phyloP scores from a whole-genome alignment of 768 basidiomycete genomes.

The Mycena polygramma region DNA sequence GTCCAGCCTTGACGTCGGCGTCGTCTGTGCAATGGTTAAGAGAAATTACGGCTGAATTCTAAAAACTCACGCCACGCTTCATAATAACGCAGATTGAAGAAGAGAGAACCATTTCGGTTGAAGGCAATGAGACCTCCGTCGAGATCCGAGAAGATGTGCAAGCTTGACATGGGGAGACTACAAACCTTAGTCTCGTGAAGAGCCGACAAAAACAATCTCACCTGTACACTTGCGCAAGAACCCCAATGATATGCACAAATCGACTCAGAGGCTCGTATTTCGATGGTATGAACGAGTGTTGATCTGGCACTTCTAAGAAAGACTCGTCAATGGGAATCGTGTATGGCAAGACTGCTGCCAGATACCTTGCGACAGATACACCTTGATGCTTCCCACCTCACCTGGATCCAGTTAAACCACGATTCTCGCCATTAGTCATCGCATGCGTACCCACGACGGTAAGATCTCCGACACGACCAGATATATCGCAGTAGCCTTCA shows the following conservation, averaged over 20 bases:
- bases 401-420: conserved; percentile 51
- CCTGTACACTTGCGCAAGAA: conserved; percentile 78
- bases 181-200: background rate
- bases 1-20: conserved; percentile 67
- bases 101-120: conserved; percentile 90
- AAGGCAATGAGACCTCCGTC: conserved; percentile 91
- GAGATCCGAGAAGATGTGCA: conserved; percentile 91
- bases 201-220: conserved; percentile 1
- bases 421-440: background rate
- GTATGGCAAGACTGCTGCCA: background rate
- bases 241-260: conserved; percentile 78
- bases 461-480: conserved; percentile 73
- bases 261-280: conserved; percentile 74
- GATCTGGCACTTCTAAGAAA: conserved; percentile 67
- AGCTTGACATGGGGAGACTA: conserved; percentile 71
- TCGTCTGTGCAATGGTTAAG: conserved; percentile 67
- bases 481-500: conserved; percentile 87
- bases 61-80: conserved; percentile 84
- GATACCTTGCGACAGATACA: conserved; percentile 75
- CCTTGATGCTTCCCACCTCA: conserved; percentile 70
- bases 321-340: background rate
- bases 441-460: conserved; percentile 65
- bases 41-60: background rate
- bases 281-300: conserved; percentile 59
- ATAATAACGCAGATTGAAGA: conserved; percentile 89